These are phyloP conservation scores for Colletotrichum horii DNA, from an alignment of 2,329 filamentous ascomycete genomes.

Conservation along the genomic window DNA sequence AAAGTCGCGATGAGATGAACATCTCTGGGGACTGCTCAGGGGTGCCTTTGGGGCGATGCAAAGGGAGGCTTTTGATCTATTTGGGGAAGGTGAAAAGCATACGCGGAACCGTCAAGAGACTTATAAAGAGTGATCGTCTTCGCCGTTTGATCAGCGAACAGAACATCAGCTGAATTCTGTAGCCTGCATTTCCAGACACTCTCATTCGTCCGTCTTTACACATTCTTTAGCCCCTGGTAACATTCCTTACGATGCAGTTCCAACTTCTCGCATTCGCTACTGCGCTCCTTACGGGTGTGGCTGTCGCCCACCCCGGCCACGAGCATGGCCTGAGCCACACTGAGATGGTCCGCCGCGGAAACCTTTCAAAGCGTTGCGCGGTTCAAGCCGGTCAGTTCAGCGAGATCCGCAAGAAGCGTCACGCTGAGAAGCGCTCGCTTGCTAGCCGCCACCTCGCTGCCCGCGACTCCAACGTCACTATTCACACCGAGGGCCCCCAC, in stretches of 20 bases:
- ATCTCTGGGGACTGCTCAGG: background rate
- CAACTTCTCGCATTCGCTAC: background rate
- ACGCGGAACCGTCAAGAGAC: background rate
- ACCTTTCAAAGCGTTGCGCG: constrained; percentile 4
- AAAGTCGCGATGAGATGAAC: constrained; percentile 2
- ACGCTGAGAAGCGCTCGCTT: constrained; percentile 12
- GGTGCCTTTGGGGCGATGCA: background rate
- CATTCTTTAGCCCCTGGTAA: background rate
- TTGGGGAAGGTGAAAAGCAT: background rate
- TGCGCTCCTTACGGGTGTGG: background rate
- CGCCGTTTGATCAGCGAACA: background rate
- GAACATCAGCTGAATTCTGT: background rate
- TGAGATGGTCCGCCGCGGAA: constrained; percentile 4
- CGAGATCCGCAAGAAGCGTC: constrained; percentile 5
- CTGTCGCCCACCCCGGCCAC: constrained; percentile 52
- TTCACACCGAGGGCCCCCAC: constrained; percentile 9
- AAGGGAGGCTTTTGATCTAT: background rate
- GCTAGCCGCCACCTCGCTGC: background rate
- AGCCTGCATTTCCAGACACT: background rate
- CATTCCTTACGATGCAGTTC: constrained; percentile 6
- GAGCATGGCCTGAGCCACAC: constrained; percentile 29
- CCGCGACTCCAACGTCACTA: constrained; percentile 4
- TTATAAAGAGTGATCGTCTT: constrained; percentile 1
- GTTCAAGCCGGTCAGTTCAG: background rate
- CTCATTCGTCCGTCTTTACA: background rate